A percentile compares a stretch with the other conserved stretches of the same genome.
These are phyloP conservation scores for Metarhizium rileyi DNA, from an alignment of 2,329 filamentous ascomycete species.

Conservation along the genomic window DNA sequence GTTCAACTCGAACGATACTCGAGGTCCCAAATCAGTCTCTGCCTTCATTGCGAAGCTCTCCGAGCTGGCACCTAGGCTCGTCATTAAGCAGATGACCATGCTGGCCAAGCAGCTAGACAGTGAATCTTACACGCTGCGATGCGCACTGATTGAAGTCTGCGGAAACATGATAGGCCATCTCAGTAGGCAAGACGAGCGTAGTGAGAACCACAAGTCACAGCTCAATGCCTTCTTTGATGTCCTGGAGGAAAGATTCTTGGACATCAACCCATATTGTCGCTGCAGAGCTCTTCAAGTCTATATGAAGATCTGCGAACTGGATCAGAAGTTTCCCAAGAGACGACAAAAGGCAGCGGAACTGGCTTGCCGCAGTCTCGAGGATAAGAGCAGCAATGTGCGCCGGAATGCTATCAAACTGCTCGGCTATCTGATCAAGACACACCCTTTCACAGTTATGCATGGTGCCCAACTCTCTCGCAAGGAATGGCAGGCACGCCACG, in stretches of 20 bases:
- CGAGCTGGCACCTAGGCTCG: slow-evolving; percentile 78
- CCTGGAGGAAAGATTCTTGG: slow-evolving; percentile 88
- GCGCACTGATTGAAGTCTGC: slow-evolving; percentile 91
- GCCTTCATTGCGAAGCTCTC: slow-evolving; percentile 89
- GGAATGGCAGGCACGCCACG: slow-evolving; percentile 75
- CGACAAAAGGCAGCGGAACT: slow-evolving; percentile 81
- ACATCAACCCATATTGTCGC: slow-evolving; percentile 93
- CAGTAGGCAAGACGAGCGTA: slow-evolving; percentile 81
- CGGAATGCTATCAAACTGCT: slow-evolving; percentile 92
- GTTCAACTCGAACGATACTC: slow-evolving; percentile 93
- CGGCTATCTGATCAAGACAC: slow-evolving; percentile 79
- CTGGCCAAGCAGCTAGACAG: slow-evolving; percentile 91
- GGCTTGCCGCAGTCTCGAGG: slow-evolving; percentile 80
- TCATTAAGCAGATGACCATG: slow-evolving; percentile 96
- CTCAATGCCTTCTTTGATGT: slow-evolving; percentile 97
- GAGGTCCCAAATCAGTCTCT: slow-evolving; percentile 92
- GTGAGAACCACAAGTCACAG: slow-evolving; percentile 88
- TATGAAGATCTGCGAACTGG: slow-evolving; percentile 82
- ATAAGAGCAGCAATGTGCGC: slow-evolving; percentile 96
- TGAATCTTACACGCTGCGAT: slow-evolving; percentile 92
- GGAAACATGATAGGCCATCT: slow-evolving; percentile 90
- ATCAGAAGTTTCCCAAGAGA: slow-evolving; percentile 90
- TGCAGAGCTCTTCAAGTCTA: slow-evolving; percentile 90
- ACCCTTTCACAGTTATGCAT: slow-evolving; percentile 88
- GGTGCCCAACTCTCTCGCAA: slow-evolving; percentile 75